Evolutionary conservation across 2,329 filamentous ascomycete genomes (phyloP).

Genomic region (Stemphylium lycopersici): DNA sequence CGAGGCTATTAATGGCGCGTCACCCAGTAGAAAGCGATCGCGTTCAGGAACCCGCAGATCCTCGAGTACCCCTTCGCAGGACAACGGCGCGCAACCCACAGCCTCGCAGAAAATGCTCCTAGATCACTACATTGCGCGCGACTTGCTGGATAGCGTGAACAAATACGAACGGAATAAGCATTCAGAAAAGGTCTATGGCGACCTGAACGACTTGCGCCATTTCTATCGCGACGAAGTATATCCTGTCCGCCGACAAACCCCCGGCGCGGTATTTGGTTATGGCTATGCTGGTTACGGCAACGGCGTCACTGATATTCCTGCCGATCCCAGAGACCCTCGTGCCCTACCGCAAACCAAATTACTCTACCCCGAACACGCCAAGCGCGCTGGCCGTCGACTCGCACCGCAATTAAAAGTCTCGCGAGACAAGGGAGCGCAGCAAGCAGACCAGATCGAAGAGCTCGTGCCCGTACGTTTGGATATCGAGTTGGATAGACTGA

Average conservation of each 20-base stretch:
- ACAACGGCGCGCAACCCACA: constrained; percentile 47
- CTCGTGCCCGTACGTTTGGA: constrained; percentile 90
- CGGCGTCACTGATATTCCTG: constrained; percentile 69
- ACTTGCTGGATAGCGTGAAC: constrained; percentile 64
- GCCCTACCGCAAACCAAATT: constrained; percentile 60
- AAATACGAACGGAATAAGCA: constrained; percentile 56
- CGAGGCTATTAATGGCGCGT: constrained; percentile 55
- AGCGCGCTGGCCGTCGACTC: constrained; percentile 76
- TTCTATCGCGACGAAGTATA: constrained; percentile 56
- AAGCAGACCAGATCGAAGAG: constrained; percentile 90
- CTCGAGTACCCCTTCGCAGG: constrained; percentile 46
- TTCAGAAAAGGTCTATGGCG: constrained; percentile 69
- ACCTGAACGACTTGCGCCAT: constrained; percentile 44
- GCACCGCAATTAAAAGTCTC: constrained; percentile 76
- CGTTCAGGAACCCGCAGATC: constrained; percentile 63
- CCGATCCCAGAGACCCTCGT: constrained; percentile 54
- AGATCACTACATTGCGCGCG: constrained; percentile 69
- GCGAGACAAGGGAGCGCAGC: constrained; percentile 79
- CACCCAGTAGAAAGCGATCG: constrained; percentile 63
- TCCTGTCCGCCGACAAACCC: constrained; percentile 63
- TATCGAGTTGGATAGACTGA: constrained; percentile 94
- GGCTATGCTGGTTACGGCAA: constrained; percentile 93
- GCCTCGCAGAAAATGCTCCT: constrained; percentile 56
- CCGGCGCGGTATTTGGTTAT: constrained; percentile 65
- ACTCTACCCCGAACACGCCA: constrained; percentile 79